Evolutionary conservation across 495 filamentous ascomycete species (phyloP).

Genomic region (Penicillium dipodomyicola): DNA sequence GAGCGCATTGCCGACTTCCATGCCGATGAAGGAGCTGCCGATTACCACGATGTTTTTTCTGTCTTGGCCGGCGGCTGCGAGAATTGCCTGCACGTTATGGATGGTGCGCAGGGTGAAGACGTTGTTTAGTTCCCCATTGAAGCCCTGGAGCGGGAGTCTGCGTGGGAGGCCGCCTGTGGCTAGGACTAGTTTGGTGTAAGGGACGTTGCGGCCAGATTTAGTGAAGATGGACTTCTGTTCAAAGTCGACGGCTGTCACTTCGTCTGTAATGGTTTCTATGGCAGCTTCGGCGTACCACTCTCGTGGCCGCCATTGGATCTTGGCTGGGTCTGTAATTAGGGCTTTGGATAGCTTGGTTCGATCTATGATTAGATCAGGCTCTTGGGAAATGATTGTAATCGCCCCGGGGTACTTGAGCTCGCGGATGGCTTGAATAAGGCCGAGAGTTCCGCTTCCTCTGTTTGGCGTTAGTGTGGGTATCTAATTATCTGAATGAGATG

Average conservation of each 20-base stretch:
- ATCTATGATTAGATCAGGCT: slow-evolving; percentile 84
- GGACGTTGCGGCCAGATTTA: slow-evolving; percentile 62
- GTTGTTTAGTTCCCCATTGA: slow-evolving; percentile 74
- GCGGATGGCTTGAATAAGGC: slow-evolving; percentile 75
- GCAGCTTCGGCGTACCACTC: slow-evolving; percentile 76
- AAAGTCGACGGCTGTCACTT: slow-evolving; percentile 78
- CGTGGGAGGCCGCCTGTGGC: slow-evolving; percentile 81
- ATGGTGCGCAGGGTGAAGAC: slow-evolving; percentile 80
- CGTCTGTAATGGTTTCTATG: slow-evolving; percentile 71
- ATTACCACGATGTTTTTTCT: slow-evolving; percentile 90
- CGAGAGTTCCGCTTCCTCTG: slow-evolving; percentile 75
- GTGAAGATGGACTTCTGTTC: slow-evolving; percentile 66
- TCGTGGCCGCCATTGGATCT: slow-evolving; percentile 68
- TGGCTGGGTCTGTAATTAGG: slow-evolving; percentile 74
- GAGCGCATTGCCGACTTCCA: slow-evolving; percentile 87
- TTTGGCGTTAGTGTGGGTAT: slow-evolving; percentile 9
- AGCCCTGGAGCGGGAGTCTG: slow-evolving; percentile 75
- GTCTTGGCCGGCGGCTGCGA: slow-evolving; percentile 68
- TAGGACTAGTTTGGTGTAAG: slow-evolving; percentile 86
- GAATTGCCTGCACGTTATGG: slow-evolving; percentile 71
- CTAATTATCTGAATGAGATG: background rate
- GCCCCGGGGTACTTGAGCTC: slow-evolving; percentile 75
- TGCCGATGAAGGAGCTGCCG: slow-evolving; percentile 90
- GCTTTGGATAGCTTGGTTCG: slow-evolving; percentile 95
- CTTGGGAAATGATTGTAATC: slow-evolving; percentile 81